phyloP scores from a whole-genome alignment of 768 basidiomycete genomes.

The Serendipita vermifera region DNA sequence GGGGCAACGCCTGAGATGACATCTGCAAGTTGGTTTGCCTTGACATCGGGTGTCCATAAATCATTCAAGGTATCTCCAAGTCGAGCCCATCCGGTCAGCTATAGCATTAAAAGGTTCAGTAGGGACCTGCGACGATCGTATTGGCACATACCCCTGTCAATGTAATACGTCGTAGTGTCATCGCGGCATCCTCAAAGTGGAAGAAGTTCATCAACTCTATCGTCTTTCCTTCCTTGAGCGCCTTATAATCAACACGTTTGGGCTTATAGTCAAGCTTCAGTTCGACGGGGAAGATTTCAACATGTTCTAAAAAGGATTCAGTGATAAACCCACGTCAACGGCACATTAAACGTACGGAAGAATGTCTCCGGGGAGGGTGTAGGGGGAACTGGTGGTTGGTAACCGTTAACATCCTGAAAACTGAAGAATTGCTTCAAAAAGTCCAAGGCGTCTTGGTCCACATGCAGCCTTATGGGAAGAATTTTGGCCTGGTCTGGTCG shows the following conservation, averaged over 20 bases:
- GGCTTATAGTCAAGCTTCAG: conserved; percentile 98
- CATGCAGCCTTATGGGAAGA: conserved; percentile 78
- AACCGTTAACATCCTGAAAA: conserved; percentile 52
- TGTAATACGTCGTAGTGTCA: conserved; percentile 90
- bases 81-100: conserved; percentile 89
- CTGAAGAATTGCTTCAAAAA: conserved; percentile 95
- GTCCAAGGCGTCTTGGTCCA: conserved; percentile 97
- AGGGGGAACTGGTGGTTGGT: conserved; percentile 22
- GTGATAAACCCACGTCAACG: neutral
- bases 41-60: conserved; percentile 98
- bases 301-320: conserved; percentile 47
- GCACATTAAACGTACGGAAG: conserved; percentile 47
- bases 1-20: conserved; percentile 95
- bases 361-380: conserved; percentile 41
- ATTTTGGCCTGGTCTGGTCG: conserved; percentile 59
- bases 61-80: conserved; percentile 90
- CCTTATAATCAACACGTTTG: conserved; percentile 87
- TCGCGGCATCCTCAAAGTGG: conserved; percentile 97
- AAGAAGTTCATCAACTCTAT: conserved; percentile 99
- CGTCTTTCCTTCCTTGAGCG: conserved; percentile 76
- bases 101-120: no score
- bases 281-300: conserved; percentile 89
- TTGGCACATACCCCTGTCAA: conserved; percentile 68
- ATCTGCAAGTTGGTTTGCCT: conserved; percentile 93
- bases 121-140: no score